phyloP scores from a whole-genome alignment of 108 stramenopile genomes.

The Skeletonema tropicum region DNA sequence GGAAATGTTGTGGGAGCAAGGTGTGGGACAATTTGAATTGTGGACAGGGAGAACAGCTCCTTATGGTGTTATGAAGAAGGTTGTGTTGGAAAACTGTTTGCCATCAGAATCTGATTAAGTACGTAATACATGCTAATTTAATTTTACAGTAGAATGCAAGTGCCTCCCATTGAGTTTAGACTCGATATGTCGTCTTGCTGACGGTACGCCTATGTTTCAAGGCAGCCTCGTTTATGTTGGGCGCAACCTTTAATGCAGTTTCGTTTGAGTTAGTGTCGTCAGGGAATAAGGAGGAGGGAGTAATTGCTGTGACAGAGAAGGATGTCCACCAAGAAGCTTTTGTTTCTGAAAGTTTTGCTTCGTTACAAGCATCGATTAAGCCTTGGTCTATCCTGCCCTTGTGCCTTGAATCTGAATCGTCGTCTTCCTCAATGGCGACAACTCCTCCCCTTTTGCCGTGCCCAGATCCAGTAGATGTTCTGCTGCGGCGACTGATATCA shows the following conservation, averaged over 20 bases:
- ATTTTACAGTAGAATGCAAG: not conserved
- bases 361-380: constrained; percentile 7
- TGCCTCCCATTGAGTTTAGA: not conserved
- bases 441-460: not conserved
- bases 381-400: constrained; percentile 6
- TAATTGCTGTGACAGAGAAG: constrained; percentile 2
- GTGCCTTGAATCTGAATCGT: not conserved
- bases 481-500: constrained; percentile 7
- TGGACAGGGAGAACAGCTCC: constrained; percentile 94
- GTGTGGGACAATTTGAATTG: constrained; percentile 94
- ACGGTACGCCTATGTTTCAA: constrained; percentile 3
- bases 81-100: constrained; percentile 84
- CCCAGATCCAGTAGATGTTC: not conserved
- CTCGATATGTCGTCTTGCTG: constrained; percentile 8
- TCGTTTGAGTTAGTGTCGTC: not conserved
- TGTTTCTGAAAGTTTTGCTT: constrained; percentile 1
- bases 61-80: constrained; percentile 83
- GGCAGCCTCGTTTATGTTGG: not conserved
- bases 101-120: constrained; percentile 37
- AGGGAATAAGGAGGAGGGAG: not conserved
- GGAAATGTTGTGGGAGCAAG: constrained; percentile 98
- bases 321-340: constrained; percentile 3
- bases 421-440: constrained; percentile 6
- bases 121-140: constrained; percentile 1
- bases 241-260: not conserved